Conservation (phyloP, 148 eudicot genomes). For the Oxyria digyna region DNA sequence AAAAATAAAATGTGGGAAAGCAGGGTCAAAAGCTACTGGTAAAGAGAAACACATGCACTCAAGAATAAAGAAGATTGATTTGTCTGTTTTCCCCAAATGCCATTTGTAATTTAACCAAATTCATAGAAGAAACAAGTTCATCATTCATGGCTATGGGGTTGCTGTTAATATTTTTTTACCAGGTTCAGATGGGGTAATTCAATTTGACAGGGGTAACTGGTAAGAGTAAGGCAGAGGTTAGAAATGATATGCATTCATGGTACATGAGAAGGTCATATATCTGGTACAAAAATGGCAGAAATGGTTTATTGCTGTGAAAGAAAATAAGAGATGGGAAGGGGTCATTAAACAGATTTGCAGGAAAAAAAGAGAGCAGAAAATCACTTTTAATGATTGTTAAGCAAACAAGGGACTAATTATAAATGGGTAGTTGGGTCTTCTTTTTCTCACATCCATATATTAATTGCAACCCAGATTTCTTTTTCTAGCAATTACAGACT, state of each 20-base stretch:
- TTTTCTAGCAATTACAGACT: conserved; percentile 1
- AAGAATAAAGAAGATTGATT: conserved; percentile 3
- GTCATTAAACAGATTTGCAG: not conserved
- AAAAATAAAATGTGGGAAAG: not conserved
- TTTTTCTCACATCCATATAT: not conserved
- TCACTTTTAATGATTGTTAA: not conserved
- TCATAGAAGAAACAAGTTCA: not conserved
- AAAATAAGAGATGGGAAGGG: not conserved
- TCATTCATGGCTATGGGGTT: not conserved
- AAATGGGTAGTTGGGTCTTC: not conserved
- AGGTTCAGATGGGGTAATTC: not conserved
- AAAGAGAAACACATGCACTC: conserved; percentile 13
- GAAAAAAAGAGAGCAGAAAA: not conserved
- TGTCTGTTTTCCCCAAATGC: not conserved
- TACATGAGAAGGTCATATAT: not conserved
- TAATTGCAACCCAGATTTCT: not conserved
- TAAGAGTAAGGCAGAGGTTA: not conserved
- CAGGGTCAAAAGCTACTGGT: not conserved
- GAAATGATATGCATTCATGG: not conserved
- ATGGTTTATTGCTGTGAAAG: not conserved
- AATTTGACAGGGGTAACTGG: not conserved
- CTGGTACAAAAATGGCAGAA: not conserved
- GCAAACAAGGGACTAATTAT: not conserved
- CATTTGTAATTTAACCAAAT: not conserved
- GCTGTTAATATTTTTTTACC: not conserved